Evolutionary conservation across 1,284 basidiomycete species (phyloP).

Genomic region (Cryptococcus maquisensis): DNA sequence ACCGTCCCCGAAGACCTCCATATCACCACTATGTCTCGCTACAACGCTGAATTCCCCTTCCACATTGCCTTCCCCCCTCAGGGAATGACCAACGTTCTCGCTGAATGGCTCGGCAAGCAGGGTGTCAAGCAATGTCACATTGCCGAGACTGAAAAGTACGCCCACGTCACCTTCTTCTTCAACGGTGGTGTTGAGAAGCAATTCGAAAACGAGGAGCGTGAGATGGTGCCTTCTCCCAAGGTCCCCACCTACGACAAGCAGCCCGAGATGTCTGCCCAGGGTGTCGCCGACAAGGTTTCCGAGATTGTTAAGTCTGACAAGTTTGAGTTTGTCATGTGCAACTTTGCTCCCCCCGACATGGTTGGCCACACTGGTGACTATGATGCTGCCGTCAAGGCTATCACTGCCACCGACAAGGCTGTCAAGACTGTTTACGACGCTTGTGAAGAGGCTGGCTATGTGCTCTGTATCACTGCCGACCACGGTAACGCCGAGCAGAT

Average conservation of each 20-base stretch:
- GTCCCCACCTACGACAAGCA: conserved; percentile 83
- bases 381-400: conserved; percentile 80
- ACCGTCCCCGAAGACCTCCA: conserved; percentile 70
- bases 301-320: conserved; percentile 66
- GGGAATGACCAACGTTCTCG: conserved; percentile 83
- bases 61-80: conserved; percentile 81
- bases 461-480: conserved; percentile 82
- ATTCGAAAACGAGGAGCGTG: conserved; percentile 73
- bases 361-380: conserved; percentile 85
- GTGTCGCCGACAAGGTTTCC: conserved; percentile 81
- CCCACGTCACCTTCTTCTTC: conserved; percentile 95
- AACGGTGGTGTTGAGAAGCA: conserved; percentile 91
- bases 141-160: conserved; percentile 91
- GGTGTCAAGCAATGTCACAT: conserved; percentile 78
- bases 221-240: conserved; percentile 83
- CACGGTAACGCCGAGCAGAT: conserved; percentile 84
- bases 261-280: conserved; percentile 79
- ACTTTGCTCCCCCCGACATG: conserved; percentile 94
- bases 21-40: conserved; percentile 88
- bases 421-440: conserved; percentile 80
- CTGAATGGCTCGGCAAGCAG: conserved; percentile 76
- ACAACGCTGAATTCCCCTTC: conserved; percentile 85
- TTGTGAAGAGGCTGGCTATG: conserved; percentile 75
- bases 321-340: conserved; percentile 89
- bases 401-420: conserved; percentile 74